Evolutionary conservation across 176 grass and related monocot species (phyloP).

Genomic region (Carex cristatella): DNA sequence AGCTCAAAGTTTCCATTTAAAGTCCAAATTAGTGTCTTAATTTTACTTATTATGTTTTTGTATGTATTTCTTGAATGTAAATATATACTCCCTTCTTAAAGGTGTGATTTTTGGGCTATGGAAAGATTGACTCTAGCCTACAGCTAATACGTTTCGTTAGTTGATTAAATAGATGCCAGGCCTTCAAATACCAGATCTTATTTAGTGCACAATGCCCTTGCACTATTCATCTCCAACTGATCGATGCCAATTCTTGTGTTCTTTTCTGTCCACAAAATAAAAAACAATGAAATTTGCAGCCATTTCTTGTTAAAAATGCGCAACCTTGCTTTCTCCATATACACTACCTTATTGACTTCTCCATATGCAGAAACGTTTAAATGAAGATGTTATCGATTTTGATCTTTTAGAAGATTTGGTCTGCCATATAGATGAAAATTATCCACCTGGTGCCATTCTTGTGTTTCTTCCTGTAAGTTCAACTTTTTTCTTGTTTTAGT

Average conservation of each 20-base stretch:
- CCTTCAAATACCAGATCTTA: background rate
- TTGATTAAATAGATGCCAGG: background rate
- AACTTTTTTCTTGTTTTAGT: too few species aligned
- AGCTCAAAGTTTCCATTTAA: background rate
- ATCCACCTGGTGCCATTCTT: slow-evolving; percentile 68
- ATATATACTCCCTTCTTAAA: background rate
- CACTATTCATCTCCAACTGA: background rate
- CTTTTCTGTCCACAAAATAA: background rate
- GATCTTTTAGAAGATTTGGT: slow-evolving; percentile 97
- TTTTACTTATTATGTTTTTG: background rate
- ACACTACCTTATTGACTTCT: background rate
- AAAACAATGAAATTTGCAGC: background rate
- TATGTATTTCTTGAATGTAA: background rate
- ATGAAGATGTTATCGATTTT: slow-evolving; percentile 97
- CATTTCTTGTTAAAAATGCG: background rate
- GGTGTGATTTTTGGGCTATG: background rate
- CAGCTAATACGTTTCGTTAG: background rate
- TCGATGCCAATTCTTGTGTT: background rate
- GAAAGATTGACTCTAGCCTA: background rate
- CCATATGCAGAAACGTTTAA: slow-evolving; percentile 63
- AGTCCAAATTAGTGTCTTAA: background rate
- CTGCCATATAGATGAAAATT: slow-evolving; percentile 85
- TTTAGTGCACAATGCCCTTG: background rate
- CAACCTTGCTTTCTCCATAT: background rate
- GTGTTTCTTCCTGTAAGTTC: slow-evolving; percentile 91